Base-by-base conservation (phyloP, 148 eudicot species). In the Nyssa sinensis region DNA sequence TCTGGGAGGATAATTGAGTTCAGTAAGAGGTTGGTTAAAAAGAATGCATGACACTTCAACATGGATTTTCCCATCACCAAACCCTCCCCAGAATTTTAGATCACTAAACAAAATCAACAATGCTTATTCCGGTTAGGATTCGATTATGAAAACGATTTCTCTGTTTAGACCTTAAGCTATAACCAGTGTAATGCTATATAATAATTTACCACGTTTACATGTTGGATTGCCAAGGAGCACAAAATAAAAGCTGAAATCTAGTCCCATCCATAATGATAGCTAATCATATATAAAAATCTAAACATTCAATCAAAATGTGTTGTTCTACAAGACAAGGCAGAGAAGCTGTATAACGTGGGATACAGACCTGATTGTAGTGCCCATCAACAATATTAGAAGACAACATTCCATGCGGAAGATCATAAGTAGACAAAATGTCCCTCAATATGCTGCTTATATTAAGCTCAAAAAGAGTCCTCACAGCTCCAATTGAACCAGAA, bases 401-500 rank as follows among this genome's bases (percentile, higher is more conserved):
- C 68, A 79, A 82, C 59, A 76, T 79, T 73, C 96, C 89, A 65
- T 87, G 90, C 47, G 86, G 77, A 71, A 86, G 80, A 67, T 83
- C 88, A 80, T 75, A 75, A 61, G 84, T 84, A 28, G 88, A 84
- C 72, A 94, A 83, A 51, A 86, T 77, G 51, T 87, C 97, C 84
- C 87, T 90, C 66, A 84, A 47, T 62, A 83, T 81, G 75, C 79
- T 84, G 71, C 96, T 92, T 75, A 94, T 84, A 62, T 86, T 77
- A 57, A 88, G 93, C 77, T 94, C 93, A 75, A 86, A 87, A 67
- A 94, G 91, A 70, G 80, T 88, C 75, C 75, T 86, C 70, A 88
- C 81, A 79, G 93, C 98, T 74, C 86, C 79, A 69, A 82, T 74
- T 78, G 97, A 94, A 51, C 93, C 91, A 78, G 96, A 81, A 39